Evolutionary conservation across 1,139 yeast genomes (phyloP), one percentile per base, ranked within the genome.

Genomic region (Suhomyces maxii): DNA sequence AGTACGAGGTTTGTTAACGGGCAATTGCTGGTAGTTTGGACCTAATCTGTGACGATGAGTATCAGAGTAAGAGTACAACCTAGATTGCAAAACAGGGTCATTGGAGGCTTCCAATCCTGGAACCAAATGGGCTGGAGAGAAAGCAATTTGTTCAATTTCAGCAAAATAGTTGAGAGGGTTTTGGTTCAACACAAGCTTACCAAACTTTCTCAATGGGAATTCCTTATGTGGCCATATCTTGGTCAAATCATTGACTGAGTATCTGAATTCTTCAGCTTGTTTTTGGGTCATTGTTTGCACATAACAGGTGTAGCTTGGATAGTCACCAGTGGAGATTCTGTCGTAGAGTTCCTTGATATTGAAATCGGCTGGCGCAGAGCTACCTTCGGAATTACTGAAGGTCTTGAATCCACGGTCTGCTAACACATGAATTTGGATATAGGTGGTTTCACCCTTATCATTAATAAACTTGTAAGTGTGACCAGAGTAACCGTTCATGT

Each of bases 401-500:
- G 72, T 80, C 58, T 76, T 72, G 63, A 77, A 69, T 44, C 89
- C 89, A 64, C 80, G 85, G 59, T 83, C 86, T 34, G 79, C 57
- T 53, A 76, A 67, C 52, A 82, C 68, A 63, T 84, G 89, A 49
- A 82, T 83, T 65, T 84, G 88, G 42, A 83, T 85, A 62, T 83
- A 83, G 56, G 62, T 65, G 82, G 86, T 80, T 49, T 82, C 84
- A 52, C 86, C 89, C 54, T 83, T 73, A 59, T 76, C 75, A 65
- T 82, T 83, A 42, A 82, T 67, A 84, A 86, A 81, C 65, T 83
- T 83, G 67, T 81, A 84, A 34, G 88, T 78, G 68, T 84, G 89
- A 46, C 88, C 89, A 25, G 89, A 83, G 69, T 79, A 84, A 49
- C 87, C 88, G 61, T 83, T 71, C 88, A 83, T 83, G 61, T 77